Evolutionary conservation across 1,284 basidiomycete genomes (phyloP), one percentile per base, ranked within the genome.

Genomic region (Apiotrichum gamsii): DNA sequence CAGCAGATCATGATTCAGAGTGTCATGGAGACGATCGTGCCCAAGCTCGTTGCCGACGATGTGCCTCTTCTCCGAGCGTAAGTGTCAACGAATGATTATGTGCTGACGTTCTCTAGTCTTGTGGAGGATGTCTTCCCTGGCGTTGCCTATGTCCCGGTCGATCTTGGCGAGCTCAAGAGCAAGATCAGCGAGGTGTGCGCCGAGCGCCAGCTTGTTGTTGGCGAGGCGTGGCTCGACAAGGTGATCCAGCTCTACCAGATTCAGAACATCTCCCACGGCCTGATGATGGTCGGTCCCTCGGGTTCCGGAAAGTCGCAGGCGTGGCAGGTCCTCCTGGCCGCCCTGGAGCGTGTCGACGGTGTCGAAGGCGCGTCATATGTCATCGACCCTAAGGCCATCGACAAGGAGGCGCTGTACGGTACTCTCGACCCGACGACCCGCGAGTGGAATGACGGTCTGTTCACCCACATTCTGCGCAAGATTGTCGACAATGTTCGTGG

Each of bases 201-300:
- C 13, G 90, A 96, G 70, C 82, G 83, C 16, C 84, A 90, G 33
- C 77, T 97, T 20, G 81, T 94, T 15, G 76, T 83, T 45, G 88
- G 90, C 25, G 88, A 91, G 39, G 80, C 83, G 20, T 99, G 96
- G 94, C 80, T 90, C 43, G 81, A 84, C 61, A 99, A 99, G 77
- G 93, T 98, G 54, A 76, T 98, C 21, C 95, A 99, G 71, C 79
- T 99, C 13, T 98, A 97, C 71, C 95, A 97, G 72, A 97, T 99
- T 51, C 95, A 98, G 74, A 96, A 94, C 77, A 98, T 98, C 54
- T 91, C 96, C 61, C 96, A 98, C 70, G 95, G 95, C 73, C 78
- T 99, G 45, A 98, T 99, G 93, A 94, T 98, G 87, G 95, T 99
- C 41, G 95, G 95, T 2, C 84, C 94, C 1, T 95, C 96, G 5